These are phyloP conservation scores for Scheffersomyces quercinus DNA, from an alignment of 1,139 yeast species.

Conservation along the genomic window DNA sequence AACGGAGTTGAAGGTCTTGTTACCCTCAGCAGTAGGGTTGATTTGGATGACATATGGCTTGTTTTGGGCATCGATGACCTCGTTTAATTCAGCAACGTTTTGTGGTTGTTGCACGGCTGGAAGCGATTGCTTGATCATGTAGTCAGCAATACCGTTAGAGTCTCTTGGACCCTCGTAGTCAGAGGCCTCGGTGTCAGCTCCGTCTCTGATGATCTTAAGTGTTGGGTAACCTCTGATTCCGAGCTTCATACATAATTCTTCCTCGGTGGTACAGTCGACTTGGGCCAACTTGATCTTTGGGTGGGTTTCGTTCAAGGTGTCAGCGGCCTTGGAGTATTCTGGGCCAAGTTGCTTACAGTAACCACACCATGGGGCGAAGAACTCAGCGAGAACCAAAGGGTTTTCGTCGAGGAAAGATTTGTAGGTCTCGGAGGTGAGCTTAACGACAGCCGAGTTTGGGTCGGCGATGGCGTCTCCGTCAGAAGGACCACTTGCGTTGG, in stretches of 20 bases:
- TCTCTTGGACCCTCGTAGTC: conserved; percentile 81
- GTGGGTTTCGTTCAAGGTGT: conserved; percentile 57
- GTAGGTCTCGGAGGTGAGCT: conserved; percentile 63
- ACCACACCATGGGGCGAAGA: conserved; percentile 99
- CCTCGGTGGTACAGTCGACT: conserved; percentile 89
- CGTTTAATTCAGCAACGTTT: conserved; percentile 50
- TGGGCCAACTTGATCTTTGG: conserved; percentile 78
- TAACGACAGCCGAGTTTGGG: conserved; percentile 84
- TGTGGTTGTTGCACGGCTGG: conserved; percentile 70
- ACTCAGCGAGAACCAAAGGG: conserved; percentile 87
- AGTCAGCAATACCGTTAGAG: conserved; percentile 72
- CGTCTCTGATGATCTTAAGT: conserved; percentile 71
- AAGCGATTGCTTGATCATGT: conserved; percentile 78
- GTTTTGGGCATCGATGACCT: conserved; percentile 44
- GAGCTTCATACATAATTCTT: conserved; percentile 71
- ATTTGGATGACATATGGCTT: conserved; percentile 58
- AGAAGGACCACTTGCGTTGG: conserved; percentile 40
- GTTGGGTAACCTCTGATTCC: conserved; percentile 92
- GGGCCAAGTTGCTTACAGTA: conserved; percentile 96
- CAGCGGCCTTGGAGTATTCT: conserved; percentile 85
- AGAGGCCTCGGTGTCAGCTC: conserved; percentile 5
- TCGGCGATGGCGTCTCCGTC: conserved; percentile 71
- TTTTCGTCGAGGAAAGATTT: conserved; percentile 65
- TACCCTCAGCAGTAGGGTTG: conserved; percentile 5
- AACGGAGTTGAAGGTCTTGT: conserved; percentile 11